Percentiles rank a stretch among this genome's conserved stretches.
These are phyloP conservation scores for Wickerhamiella lipophila DNA, from an alignment of 805 yeast species.

Conservation along the genomic window DNA sequence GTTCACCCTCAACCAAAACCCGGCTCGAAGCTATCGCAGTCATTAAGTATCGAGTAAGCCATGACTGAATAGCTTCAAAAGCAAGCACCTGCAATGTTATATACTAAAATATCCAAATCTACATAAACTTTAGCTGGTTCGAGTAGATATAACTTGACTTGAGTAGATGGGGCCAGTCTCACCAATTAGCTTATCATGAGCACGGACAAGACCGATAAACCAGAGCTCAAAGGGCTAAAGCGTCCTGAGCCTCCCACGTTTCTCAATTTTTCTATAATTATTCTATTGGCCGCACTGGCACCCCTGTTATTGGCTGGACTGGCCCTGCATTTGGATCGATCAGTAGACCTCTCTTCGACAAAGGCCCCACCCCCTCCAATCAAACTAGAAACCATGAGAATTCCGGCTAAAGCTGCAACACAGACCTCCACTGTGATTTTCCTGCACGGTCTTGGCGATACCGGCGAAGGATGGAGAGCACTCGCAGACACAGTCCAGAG, in stretches of 20 bases:
- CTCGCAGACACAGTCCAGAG: slow-evolving; percentile 46
- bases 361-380: not conserved
- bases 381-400: not conserved
- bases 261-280: not conserved
- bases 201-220: not conserved
- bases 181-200: no score
- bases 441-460: slow-evolving; percentile 84
- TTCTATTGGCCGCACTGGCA: not conserved
- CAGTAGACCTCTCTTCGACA: no score
- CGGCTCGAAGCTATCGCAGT: slow-evolving; percentile 16
- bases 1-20: slow-evolving; percentile 20
- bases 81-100: no score
- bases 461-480: slow-evolving; percentile 82
- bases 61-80: no score
- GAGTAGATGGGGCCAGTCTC: no score
- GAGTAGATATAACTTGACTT: no score
- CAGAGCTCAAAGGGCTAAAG: not conserved
- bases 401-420: not conserved
- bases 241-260: not conserved
- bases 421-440: slow-evolving; percentile 36
- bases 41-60: slow-evolving; percentile 2
- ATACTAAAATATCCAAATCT: no score
- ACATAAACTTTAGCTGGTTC: no score
- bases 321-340: not conserved
- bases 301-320: not conserved